Evolutionary conservation across 2,329 filamentous ascomycete genomes (phyloP).

Genomic region (Massarina eburnea): DNA sequence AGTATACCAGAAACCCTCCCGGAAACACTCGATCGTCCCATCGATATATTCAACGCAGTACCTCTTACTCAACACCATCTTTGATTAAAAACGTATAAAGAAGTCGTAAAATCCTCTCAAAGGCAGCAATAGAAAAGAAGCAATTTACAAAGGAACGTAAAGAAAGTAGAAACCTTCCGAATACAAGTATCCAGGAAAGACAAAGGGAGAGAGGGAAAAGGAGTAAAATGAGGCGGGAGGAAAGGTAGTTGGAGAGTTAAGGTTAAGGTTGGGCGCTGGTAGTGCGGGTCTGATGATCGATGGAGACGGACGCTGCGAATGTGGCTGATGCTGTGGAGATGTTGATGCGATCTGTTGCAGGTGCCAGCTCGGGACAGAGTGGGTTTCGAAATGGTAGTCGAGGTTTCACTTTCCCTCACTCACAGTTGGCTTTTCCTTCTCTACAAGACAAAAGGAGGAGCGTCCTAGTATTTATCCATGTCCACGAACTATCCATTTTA

Average conservation of each 20-base stretch:
- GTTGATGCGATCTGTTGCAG: too few relatives aligned
- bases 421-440: too few relatives aligned
- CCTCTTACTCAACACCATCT: slow-evolving; percentile 30
- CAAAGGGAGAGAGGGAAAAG: not conserved
- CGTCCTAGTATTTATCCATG: too few relatives aligned
- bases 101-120: not conserved
- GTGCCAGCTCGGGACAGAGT: too few relatives aligned
- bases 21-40: slow-evolving; percentile 29
- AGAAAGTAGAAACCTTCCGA: not conserved
- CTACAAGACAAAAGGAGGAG: too few relatives aligned
- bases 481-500: not conserved
- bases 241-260: not conserved
- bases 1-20: slow-evolving; percentile 38
- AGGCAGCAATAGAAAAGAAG: too few relatives aligned
- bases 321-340: too few relatives aligned
- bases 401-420: too few relatives aligned
- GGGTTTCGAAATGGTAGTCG: too few relatives aligned
- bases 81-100: slow-evolving; percentile 12
- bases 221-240: not conserved
- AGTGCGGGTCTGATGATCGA: not conserved
- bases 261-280: not conserved
- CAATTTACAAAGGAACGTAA: not conserved
- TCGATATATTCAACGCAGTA: slow-evolving; percentile 29
- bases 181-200: not conserved
- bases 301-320: not conserved